Evolutionary conservation across 2,329 filamentous ascomycete genomes (phyloP).

Genomic region (Epichloe bromicola): DNA sequence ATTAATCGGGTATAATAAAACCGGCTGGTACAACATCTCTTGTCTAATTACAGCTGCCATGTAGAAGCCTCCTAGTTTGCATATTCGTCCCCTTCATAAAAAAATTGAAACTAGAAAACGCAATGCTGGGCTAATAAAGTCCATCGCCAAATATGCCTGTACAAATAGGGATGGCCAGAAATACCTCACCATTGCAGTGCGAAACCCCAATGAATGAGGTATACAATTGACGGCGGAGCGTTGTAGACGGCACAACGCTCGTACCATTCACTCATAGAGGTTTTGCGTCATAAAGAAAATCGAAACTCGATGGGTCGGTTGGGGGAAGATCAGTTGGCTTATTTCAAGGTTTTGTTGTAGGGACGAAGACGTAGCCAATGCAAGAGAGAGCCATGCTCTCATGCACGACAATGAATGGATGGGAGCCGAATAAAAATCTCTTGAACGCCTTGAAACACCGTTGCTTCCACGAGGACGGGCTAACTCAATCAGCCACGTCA

Average conservation of each 20-base stretch:
- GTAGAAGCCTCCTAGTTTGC: constrained; percentile 5
- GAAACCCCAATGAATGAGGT: background rate
- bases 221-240: background rate
- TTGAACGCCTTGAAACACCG: constrained; percentile 4
- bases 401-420: background rate
- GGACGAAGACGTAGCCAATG: background rate
- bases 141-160: constrained; percentile 22
- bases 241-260: background rate
- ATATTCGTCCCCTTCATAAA: constrained; percentile 5
- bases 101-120: constrained; percentile 9
- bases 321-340: background rate
- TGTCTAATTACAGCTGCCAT: constrained; percentile 23
- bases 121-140: constrained; percentile 13
- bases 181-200: background rate
- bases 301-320: background rate
- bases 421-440: background rate
- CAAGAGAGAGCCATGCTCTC: background rate
- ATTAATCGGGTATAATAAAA: constrained; percentile 11
- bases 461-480: background rate
- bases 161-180: constrained; percentile 11
- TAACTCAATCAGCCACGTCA: background rate
- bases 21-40: constrained; percentile 14
- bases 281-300: background rate
- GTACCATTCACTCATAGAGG: background rate
- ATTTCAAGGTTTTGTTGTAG: background rate